phyloP scores from a whole-genome alignment of 768 basidiomycete species.

The Amanita jacksonii region DNA sequence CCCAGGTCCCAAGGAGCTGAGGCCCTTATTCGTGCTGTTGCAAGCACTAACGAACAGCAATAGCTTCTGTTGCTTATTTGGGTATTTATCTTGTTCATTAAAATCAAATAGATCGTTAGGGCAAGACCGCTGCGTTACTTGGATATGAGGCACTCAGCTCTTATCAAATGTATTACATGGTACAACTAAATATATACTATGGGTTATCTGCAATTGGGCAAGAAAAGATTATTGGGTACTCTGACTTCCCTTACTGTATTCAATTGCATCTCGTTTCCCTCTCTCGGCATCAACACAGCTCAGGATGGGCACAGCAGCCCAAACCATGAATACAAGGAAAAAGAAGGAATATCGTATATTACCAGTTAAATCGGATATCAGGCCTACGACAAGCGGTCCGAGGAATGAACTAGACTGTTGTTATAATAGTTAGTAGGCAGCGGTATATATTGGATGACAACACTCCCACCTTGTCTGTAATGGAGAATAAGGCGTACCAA shows the following conservation, averaged over 20 bases:
- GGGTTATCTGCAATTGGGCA: too few species aligned
- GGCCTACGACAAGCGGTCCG: slow-evolving; percentile 80
- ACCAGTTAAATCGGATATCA: slow-evolving; percentile 82
- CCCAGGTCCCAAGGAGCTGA: too few species aligned
- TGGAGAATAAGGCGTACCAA: slow-evolving; percentile 84
- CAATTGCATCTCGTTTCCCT: slow-evolving; percentile 46
- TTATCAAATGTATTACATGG: too few species aligned
- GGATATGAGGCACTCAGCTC: too few species aligned
- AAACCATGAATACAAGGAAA: slow-evolving; percentile 78
- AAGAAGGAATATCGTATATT: slow-evolving; percentile 90
- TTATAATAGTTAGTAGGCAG: background rate
- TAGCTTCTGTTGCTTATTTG: too few species aligned
- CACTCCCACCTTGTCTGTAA: slow-evolving; percentile 71
- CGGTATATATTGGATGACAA: slow-evolving; percentile 8
- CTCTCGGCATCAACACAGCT: slow-evolving; percentile 55
- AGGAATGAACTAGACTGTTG: slow-evolving; percentile 81
- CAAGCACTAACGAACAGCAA: too few species aligned
- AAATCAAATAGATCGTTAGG: too few species aligned
- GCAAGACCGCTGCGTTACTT: too few species aligned
- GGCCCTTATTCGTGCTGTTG: too few species aligned
- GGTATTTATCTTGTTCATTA: too few species aligned
- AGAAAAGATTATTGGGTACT: background rate
- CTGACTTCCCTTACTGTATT: slow-evolving; percentile 18
- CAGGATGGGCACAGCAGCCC: slow-evolving; percentile 72
- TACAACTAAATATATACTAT: too few species aligned